Evolutionary conservation across 768 basidiomycete species (phyloP), one percentile per base, ranked within the genome.

Genomic region (Saitozyma sp.): DNA sequence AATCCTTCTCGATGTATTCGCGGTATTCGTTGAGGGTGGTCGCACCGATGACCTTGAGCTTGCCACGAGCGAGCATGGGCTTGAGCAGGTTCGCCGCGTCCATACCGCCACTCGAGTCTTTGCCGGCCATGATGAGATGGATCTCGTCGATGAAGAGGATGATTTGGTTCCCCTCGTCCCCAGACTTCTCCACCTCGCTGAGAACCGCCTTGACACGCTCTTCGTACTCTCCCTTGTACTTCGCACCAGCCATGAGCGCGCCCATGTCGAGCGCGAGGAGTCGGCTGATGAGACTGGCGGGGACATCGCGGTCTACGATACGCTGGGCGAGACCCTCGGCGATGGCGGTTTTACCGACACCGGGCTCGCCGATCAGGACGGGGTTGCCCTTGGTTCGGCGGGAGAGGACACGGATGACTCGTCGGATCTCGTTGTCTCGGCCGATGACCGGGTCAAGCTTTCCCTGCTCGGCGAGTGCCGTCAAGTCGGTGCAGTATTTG

Each of bases 321-420:
- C 95, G 87, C 76, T 95, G 94, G 0, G 95, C 94, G 7, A 99
- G 87, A 46, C 92, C 93, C 83, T 99, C 95, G 7, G 88, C 92
- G 57, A 97, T 90, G 20, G 92, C 87, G 0, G 94, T 96, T 82
- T 99, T 99, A 5, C 95, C 95, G 20, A 95, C 92, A 78, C 95
- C 82, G 8, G 79, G 80, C 80, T 91, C 92, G 43, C 57, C 94
- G 69, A 98, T 92, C 29, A 97, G 86, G 46, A 96, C 91, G n/a
- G 95, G 92, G 71, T 95, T 96, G 75, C 93, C 94, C 80, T 97
- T 97, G 2, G 92, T 96, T 75, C 94, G 52, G 40, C 81, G 59
- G 67, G 90, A 92, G 41, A 93, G 84, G 68, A 92, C 90, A 50
- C 91, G 88, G 58, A 92, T 84, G 46, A 85, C 86, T 50, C 92